phyloP scores from a whole-genome alignment of 2,329 filamentous ascomycete genomes.

The Plenodomus tracheiphilus region DNA sequence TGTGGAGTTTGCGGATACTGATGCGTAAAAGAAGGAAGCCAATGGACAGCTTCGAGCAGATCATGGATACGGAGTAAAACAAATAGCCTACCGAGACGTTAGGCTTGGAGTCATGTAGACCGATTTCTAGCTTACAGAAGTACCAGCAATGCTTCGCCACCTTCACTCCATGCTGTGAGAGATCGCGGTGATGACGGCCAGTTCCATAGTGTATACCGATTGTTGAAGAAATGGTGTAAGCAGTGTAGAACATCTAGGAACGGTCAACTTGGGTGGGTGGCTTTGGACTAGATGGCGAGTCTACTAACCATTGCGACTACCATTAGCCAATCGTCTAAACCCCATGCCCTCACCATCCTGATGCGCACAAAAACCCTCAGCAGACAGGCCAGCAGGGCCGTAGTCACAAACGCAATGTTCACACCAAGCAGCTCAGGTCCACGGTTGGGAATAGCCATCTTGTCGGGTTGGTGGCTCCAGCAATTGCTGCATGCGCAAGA shows the following conservation, averaged over 20 bases:
- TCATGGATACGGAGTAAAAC: constrained; percentile 38
- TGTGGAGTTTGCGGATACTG: constrained; percentile 32
- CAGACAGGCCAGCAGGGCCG: constrained; percentile 27
- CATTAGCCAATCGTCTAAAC: constrained; percentile 43
- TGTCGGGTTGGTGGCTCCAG: constrained; percentile 1
- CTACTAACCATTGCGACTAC: constrained; percentile 32
- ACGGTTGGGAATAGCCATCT: constrained; percentile 37
- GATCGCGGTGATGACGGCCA: constrained; percentile 31
- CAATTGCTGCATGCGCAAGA: constrained; percentile 4
- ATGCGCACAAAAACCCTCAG: constrained; percentile 38
- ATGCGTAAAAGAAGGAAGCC: constrained; percentile 39
- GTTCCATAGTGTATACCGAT: constrained; percentile 36
- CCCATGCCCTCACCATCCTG: constrained; percentile 41
- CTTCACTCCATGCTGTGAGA: constrained; percentile 20
- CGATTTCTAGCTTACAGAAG: constrained; percentile 18
- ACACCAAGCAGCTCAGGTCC: constrained; percentile 38
- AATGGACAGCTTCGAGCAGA: constrained; percentile 40
- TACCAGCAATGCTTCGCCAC: constrained; percentile 37
- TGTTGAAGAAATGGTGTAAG: constrained; percentile 30
- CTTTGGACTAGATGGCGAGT: not conserved
- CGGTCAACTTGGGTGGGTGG: constrained; percentile 1
- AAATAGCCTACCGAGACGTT: constrained; percentile 17
- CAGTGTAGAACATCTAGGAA: constrained; percentile 25
- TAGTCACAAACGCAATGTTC: constrained; percentile 32
- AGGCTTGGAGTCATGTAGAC: not conserved